Evolutionary conservation across 176 grass and related monocot species (phyloP), one percentile per base, ranked within the genome.

Genomic region (Bolboschoenus planiculmis): DNA sequence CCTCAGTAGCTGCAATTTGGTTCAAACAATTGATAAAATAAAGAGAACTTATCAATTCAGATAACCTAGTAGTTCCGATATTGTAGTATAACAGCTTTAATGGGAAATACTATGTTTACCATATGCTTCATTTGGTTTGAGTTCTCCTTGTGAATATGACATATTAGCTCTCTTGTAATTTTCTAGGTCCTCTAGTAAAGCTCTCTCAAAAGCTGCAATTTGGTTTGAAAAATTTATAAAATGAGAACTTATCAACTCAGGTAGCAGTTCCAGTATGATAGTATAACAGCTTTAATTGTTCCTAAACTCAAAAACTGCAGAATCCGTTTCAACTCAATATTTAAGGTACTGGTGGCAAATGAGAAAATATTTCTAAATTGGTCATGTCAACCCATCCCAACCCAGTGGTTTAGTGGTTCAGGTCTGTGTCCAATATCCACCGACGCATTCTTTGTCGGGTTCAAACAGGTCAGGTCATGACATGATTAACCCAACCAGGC

Each of bases 101-200:
- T n/a, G 13, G 15, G 15, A 3, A 16, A 53, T 83, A 83, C 27
- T 20, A 18, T 20, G 15, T 13, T 53, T 86, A 87, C 89, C 77
- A 51, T 46, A 85, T 83, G 79, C 13, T 90, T 58, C 82, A 78
- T 18, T 57, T 58, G 30, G 20, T 81, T 64, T 68, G 75, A 35
- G 66, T 77, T 53, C 50, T 53, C 14, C 50, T 16, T 53, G 3
- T 53, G 50, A n/a, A n/a, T n/a, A n/a, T n/a, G n/a, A n/a, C n/a
- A n/a, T n/a, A n/a, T n/a, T n/a, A n/a, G n/a, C n/a, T n/a, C n/a
- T n/a, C n/a, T n/a, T n/a, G n/a, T n/a, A n/a, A n/a, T n/a, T n/a
- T n/a, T n/a, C n/a, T n/a, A n/a, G n/a, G n/a, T n/a, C n/a, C n/a
- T n/a, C n/a, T n/a, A n/a, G n/a, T 53, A 10, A 2, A 53, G 39